Evolutionary conservation across 495 filamentous ascomycete genomes (phyloP), one percentile per base, ranked within the genome.

Genomic region (Talaromyces stipitatus): DNA sequence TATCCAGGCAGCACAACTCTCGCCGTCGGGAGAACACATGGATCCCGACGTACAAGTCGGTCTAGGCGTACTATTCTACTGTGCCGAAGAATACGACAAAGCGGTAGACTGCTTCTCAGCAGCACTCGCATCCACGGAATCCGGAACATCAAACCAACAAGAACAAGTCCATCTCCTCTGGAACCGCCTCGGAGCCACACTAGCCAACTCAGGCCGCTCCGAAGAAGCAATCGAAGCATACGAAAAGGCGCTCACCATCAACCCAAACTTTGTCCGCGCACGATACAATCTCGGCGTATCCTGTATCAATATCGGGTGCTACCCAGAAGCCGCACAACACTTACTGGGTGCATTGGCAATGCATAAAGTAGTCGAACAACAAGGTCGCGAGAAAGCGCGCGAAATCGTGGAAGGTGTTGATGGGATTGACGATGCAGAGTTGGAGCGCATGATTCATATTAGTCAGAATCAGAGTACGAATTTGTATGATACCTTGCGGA

Each of bases 11-110:
- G 94, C 94, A 0, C 91, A 95, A 64, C 83, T 97, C 33, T 90
- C 89, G 10, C 95, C 94, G 2, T 84, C 86, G 12, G 92, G 91
- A 51, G 82, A 83, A 52, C 86, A 90, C 61, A 95, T 97, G 89
- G 94, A 99, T 66, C 91, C 92, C 0, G 94, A 99, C 63, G 94
- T 99, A 3, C 95, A 97, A 74, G 94, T 99, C 60, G 94, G 94
- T 0, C 81, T 99, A 1, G 94, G 95, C 33, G 95, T 97, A 18
- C 85, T 99, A 30, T 97, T 97, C 81, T 99, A 99, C 78, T 92
- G 92, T 53, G 90, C 86, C 6, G 94, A 97, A 66, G 91, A 97
- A 67, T 97, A 96, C 78, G 90, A 91, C 62, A 99, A 99, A 71
- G 95, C 94, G 0, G 95, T 97, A 48, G 94, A 99, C 77, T 99